phyloP scores from a whole-genome alignment of 306 rosid genomes.

The Malus orientalis region DNA sequence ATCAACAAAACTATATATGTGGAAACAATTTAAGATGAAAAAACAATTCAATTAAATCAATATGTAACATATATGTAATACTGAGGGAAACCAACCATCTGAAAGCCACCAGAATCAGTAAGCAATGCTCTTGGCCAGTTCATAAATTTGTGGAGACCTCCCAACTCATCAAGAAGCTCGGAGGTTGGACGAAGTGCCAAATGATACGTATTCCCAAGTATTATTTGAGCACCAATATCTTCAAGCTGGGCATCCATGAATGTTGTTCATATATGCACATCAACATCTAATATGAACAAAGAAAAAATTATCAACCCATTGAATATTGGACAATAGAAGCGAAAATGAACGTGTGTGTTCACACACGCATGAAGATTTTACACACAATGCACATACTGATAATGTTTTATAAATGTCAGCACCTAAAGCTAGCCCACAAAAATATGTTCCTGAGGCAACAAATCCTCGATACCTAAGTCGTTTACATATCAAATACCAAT shows the following conservation, averaged over 20 bases:
- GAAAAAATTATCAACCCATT: neutral
- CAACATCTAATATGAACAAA: neutral
- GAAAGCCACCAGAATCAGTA: conserved; percentile 96
- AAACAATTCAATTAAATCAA: neutral
- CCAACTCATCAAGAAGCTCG: conserved; percentile 78
- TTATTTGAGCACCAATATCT: conserved; percentile 92
- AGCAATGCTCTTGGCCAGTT: conserved; percentile 95
- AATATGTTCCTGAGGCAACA: neutral
- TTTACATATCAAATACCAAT: neutral
- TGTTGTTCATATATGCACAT: neutral
- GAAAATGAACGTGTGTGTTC: neutral
- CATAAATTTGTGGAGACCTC: conserved; percentile 92
- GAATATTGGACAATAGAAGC: neutral
- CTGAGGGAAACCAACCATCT: conserved; percentile 52
- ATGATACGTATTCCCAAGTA: conserved; percentile 95
- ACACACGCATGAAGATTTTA: neutral
- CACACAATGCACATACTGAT: neutral
- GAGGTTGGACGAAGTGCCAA: conserved; percentile 91
- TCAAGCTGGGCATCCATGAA: conserved; percentile 37
- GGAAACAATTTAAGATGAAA: neutral
- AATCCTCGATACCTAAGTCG: neutral
- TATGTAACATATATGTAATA: neutral
- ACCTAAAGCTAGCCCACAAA: neutral
- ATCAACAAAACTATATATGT: neutral
- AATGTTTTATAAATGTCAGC: neutral